phyloP scores from a whole-genome alignment of 306 rosid genomes.

The Lithocarpus polystachyus region DNA sequence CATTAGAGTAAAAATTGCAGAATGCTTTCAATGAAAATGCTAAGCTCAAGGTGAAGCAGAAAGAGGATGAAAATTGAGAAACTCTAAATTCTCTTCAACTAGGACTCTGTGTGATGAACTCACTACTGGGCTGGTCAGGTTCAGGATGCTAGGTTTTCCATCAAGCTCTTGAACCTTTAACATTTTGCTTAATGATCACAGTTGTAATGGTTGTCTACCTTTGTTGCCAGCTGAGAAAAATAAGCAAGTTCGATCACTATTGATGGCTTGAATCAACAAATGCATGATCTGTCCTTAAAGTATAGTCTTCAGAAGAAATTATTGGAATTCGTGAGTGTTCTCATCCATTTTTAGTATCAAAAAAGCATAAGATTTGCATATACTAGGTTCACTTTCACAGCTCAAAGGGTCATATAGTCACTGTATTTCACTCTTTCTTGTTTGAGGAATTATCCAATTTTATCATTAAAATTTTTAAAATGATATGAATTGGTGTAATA shows the following conservation, averaged over 20 bases:
- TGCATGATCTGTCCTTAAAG: conserved; percentile 63
- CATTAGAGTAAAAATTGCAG: conserved; percentile 80
- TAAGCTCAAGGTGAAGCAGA: conserved; percentile 83
- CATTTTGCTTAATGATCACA: neutral
- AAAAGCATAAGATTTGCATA: neutral
- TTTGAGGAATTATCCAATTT: neutral
- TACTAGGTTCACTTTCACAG: neutral
- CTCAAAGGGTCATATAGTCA: neutral
- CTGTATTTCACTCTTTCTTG: neutral
- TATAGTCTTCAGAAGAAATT: conserved; percentile 53
- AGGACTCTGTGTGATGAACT: conserved; percentile 79
- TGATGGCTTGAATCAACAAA: conserved; percentile 66
- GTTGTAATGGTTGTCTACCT: neutral
- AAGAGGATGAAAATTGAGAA: conserved; percentile 91
- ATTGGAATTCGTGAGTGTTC: conserved; percentile 54
- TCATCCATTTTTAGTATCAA: neutral
- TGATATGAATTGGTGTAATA: neutral
- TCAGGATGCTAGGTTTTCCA: conserved; percentile 55
- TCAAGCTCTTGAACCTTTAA: neutral
- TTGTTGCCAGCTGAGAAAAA: conserved; percentile 68
- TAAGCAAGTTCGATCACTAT: conserved; percentile 55
- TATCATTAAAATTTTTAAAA: neutral
- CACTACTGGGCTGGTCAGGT: conserved; percentile 59
- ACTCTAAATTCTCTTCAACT: conserved; percentile 77
- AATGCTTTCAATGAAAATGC: conserved; percentile 80